Percentiles rank a stretch among this genome's conserved stretches.
These are phyloP conservation scores for Coleophoma cylindrospora DNA, from an alignment of 2,329 filamentous ascomycete species.

Conservation along the genomic window DNA sequence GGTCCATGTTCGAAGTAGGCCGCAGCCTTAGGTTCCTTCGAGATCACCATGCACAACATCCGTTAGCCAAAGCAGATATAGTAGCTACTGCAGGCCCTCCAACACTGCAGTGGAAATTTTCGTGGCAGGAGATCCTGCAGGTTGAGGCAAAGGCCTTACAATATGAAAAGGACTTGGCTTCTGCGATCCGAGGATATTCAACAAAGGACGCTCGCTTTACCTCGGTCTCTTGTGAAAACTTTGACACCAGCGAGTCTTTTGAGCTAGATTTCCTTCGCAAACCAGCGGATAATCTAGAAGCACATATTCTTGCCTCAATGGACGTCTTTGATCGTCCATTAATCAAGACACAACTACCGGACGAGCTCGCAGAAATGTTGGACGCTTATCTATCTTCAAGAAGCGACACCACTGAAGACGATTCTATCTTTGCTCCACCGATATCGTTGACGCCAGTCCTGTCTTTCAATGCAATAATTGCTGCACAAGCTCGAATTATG, in stretches of 20 bases:
- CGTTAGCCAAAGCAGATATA: conserved; percentile 50
- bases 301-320: conserved; percentile 46
- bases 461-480: conserved; percentile 71
- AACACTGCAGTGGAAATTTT: conserved; percentile 61
- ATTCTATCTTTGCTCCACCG: conserved; percentile 22
- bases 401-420: conserved; percentile 3
- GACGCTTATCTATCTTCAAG: conserved; percentile 14
- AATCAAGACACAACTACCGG: conserved; percentile 10
- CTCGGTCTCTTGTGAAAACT: neutral
- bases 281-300: conserved; percentile 40
- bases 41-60: conserved; percentile 65
- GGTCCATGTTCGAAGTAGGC: conserved; percentile 73
- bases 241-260: conserved; percentile 1
- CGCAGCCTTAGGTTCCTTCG: conserved; percentile 70
- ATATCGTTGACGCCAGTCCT: conserved; percentile 55
- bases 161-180: conserved; percentile 41
- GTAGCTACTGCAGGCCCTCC: conserved; percentile 46
- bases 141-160: conserved; percentile 55
- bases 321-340: conserved; percentile 35
- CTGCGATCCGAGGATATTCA: conserved; percentile 24
- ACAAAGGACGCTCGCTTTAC: neutral
- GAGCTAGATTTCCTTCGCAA: conserved; percentile 41
- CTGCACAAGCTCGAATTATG: conserved; percentile 69
- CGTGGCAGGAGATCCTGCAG: conserved; percentile 62
- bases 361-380: conserved; percentile 17